phyloP scores from a whole-genome alignment of 176 grass and related monocot species.

The Zea luxurians region DNA sequence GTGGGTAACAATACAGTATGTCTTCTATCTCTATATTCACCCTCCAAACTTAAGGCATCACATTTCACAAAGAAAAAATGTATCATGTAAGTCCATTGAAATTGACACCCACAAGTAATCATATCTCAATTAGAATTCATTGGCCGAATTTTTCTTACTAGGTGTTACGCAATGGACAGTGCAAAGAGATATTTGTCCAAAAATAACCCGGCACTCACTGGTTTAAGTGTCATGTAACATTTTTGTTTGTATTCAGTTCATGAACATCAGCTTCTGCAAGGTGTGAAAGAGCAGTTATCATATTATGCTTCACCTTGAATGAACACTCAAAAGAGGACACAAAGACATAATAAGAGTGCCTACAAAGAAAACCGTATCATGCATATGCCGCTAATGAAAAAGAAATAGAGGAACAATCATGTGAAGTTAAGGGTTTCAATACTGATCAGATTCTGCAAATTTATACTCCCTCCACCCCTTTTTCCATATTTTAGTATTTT shows the following conservation, averaged over 20 bases:
- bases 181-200: background rate
- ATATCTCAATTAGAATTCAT: background rate
- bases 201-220: background rate
- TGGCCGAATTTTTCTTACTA: background rate
- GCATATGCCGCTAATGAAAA: background rate
- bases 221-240: conserved; percentile 5
- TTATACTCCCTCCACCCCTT: background rate
- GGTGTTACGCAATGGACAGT: background rate
- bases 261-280: conserved; percentile 9
- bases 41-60: background rate
- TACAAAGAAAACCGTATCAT: background rate
- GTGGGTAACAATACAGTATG: background rate
- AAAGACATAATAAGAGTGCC: background rate
- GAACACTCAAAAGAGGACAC: background rate
- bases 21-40: background rate
- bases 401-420: background rate
- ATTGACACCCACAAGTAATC: background rate
- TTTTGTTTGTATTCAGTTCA: conserved; percentile 18
- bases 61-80: conserved; percentile 5
- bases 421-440: background rate
- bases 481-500: background rate
- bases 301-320: conserved; percentile 6
- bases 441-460: background rate
- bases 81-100: background rate
- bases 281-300: background rate